These are phyloP conservation scores for Phytophthora nicotianae DNA, from an alignment of 352 stramenopile species.

Conservation along the genomic window DNA sequence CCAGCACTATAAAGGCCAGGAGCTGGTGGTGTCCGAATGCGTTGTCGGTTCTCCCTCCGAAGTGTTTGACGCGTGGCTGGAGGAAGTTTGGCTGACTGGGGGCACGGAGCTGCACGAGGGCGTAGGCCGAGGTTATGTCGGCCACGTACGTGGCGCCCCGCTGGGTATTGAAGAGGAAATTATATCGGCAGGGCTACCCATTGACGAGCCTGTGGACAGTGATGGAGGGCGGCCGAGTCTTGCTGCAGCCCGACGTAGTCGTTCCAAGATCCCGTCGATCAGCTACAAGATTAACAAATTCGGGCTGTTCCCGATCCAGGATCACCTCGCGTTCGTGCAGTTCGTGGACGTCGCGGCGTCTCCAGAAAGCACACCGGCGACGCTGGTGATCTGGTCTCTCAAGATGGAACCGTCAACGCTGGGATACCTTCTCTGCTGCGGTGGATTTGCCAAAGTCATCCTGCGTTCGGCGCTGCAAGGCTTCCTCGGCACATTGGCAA, in stretches of 20 bases:
- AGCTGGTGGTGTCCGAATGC: slow-evolving; percentile 63
- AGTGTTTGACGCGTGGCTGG: slow-evolving; percentile 71
- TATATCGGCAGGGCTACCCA: slow-evolving; percentile 49
- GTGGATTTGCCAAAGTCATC: slow-evolving; percentile 41
- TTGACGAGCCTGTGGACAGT: slow-evolving; percentile 30
- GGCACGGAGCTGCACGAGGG: slow-evolving; percentile 52
- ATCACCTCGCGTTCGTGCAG: slow-evolving; percentile 66
- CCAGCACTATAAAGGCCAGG: slow-evolving; percentile 53
- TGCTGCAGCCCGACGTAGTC: slow-evolving; percentile 19
- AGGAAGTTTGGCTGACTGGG: slow-evolving; percentile 49
- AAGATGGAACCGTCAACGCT: slow-evolving; percentile 47
- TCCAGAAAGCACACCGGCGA: slow-evolving; percentile 39
- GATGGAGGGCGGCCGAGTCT: slow-evolving; percentile 38
- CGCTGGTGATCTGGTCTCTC: slow-evolving; percentile 54
- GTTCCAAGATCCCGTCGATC: slow-evolving; percentile 52
- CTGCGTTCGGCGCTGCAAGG: slow-evolving; percentile 43
- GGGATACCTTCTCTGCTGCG: slow-evolving; percentile 57
- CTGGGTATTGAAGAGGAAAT: slow-evolving; percentile 75
- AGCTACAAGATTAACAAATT: slow-evolving; percentile 59
- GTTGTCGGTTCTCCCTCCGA: slow-evolving; percentile 47
- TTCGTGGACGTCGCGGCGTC: slow-evolving; percentile 62
- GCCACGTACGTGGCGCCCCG: slow-evolving; percentile 49
- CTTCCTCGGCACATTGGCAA: slow-evolving; percentile 30
- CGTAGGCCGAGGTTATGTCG: slow-evolving; percentile 55
- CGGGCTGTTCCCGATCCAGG: slow-evolving; percentile 52